Evolutionary conservation across 176 grass and related monocot genomes (phyloP).

Genomic region (Cenchrus americanus): DNA sequence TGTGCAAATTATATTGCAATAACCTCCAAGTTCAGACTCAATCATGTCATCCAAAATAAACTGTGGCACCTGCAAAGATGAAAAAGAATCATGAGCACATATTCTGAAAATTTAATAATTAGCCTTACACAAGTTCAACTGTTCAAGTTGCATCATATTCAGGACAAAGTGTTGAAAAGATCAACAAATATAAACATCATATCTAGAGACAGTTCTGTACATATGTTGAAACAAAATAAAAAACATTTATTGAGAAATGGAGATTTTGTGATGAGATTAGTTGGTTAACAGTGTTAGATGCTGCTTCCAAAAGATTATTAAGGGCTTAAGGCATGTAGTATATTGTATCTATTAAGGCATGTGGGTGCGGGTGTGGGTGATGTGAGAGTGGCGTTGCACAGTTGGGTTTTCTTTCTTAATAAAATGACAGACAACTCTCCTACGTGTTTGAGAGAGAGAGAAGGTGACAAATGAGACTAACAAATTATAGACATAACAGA

Average conservation of each 20-base stretch:
- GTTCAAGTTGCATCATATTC: not conserved
- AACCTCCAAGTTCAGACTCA: constrained; percentile 78
- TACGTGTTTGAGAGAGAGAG: no score
- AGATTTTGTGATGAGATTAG: not conserved
- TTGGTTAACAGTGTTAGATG: not conserved
- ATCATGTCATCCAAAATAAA: constrained; percentile 99
- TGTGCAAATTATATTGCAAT: constrained; percentile 91
- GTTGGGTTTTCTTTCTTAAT: no score
- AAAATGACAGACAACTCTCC: no score
- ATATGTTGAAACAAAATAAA: not conserved
- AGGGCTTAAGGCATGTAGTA: no score
- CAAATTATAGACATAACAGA: no score
- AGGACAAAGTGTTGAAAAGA: not conserved
- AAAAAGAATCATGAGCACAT: constrained; percentile 27
- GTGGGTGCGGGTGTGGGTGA: no score
- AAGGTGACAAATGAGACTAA: no score
- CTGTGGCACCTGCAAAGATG: constrained; percentile 79
- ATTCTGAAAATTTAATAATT: constrained; percentile 10
- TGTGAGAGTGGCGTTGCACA: no score
- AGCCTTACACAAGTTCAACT: not conserved
- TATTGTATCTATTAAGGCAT: no score
- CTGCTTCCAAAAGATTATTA: not conserved
- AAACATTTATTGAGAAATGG: not conserved
- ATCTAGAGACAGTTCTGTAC: not conserved
- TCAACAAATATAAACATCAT: constrained; percentile 9